Evolutionary conservation across 768 basidiomycete genomes (phyloP), one percentile per base, ranked within the genome.

Genomic region (Suillus americanus): DNA sequence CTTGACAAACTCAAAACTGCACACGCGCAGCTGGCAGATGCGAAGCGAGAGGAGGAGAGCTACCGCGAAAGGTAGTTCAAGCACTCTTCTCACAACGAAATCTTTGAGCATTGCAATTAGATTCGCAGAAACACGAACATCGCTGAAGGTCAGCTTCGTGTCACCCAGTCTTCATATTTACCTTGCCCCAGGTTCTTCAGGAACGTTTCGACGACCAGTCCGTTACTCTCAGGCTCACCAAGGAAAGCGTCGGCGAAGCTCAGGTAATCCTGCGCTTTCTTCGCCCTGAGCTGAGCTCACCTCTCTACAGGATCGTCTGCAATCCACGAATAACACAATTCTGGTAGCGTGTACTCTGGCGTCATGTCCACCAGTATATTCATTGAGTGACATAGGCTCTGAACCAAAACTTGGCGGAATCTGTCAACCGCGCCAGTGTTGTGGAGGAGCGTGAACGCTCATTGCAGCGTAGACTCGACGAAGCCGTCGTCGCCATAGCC

Each of bases 171-270:
- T 8, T 23, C 18, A 20, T 59, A 13, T 20, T 41, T 30, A 59
- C 40, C 25, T 30, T 61, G 37, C 41, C 53, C 23, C 65, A 86
- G 81, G 73, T 80, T 43, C 75, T 87, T 18, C 83, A 89, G 69
- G 86, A 89, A 62, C 81, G 86, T 30, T 85, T 84, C 61, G 87
- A 89, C 14, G 82, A 86, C 18, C 87, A 88, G 66, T 72, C 80
- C 1, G 75, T 84, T 7, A 83, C 85, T 2, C 73, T 87, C 55
- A 79, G 81, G 30, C 72, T 87, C 28, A 80, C 84, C 8, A 86
- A 85, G 68, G 87, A 89, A 65, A 77, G 82, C 6, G 72, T 80
- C 23, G 84, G 80, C 2, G 85, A 88, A 68, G 66, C 84, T 14
- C 86, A 85, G 73, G 83, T 82, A 66, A 69, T 59, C 38, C 10